A percentile compares a stretch with the other conserved stretches of the same genome.
phyloP scores from a whole-genome alignment of 139 green algal species.

The Desmodesmus armatus region DNA sequence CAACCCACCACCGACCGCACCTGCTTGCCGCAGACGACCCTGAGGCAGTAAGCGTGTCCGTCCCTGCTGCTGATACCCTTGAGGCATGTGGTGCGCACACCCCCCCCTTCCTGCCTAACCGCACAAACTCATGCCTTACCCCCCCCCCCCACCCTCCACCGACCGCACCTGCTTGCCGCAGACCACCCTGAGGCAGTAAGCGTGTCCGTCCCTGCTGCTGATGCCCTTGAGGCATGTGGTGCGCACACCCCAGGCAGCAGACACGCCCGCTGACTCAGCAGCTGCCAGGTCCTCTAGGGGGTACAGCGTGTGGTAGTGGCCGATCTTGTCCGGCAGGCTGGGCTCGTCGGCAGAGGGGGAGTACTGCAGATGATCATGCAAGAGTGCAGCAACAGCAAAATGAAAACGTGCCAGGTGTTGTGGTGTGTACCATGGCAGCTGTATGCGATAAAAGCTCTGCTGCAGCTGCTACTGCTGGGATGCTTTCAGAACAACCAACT shows the following conservation, averaged over 20 bases:
- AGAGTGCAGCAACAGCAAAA: not conserved
- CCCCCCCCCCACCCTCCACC: too few species aligned
- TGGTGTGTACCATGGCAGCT: too few species aligned
- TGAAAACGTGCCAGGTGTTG: too few species aligned
- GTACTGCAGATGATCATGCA: slow-evolving; percentile 30
- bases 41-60: not conserved
- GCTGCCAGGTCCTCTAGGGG: slow-evolving; percentile 75
- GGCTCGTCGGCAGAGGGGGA: slow-evolving; percentile 39
- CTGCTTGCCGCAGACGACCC: not conserved
- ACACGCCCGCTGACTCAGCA: slow-evolving; percentile 28
- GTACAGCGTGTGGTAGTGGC: slow-evolving; percentile 86
- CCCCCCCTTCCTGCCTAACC: too few species aligned
- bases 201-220: slow-evolving; percentile 68
- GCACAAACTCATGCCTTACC: not conserved
- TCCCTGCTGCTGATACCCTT: not conserved
- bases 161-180: slow-evolving; percentile 75
- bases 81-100: too few species aligned
- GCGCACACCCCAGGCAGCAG: slow-evolving; percentile 67
- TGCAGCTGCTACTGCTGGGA: too few species aligned
- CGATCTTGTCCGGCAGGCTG: slow-evolving; percentile 68
- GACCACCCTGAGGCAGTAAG: slow-evolving; percentile 81
- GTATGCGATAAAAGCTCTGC: too few species aligned
- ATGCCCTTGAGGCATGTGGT: slow-evolving; percentile 84
- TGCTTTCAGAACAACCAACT: too few species aligned
- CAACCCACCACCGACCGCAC: too few species aligned